These are phyloP conservation scores for Coemansia sp. DNA, from an alignment of 192 early-diverging fungal species.

Conservation along the genomic window DNA sequence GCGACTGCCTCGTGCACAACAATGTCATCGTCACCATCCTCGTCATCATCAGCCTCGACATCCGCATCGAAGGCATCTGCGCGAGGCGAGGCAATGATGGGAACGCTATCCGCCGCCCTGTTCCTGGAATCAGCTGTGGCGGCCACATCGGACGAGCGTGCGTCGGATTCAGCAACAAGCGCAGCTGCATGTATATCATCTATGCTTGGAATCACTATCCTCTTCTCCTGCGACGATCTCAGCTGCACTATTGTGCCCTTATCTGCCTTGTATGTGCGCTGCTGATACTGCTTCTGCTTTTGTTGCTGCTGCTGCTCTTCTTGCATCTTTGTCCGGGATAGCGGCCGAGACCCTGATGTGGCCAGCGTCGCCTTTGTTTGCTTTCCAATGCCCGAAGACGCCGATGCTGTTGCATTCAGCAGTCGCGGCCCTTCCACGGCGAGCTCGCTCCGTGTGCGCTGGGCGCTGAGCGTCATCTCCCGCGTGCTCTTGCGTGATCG, in stretches of 20 bases:
- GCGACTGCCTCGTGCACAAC: conserved; percentile 1
- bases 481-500: conserved; percentile 43
- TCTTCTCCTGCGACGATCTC: conserved; percentile 44
- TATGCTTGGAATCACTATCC: conserved; percentile 37
- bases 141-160: not conserved
- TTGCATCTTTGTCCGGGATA: not conserved
- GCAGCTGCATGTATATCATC: conserved; percentile 41
- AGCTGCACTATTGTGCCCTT: conserved; percentile 56
- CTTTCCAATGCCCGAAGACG: not conserved
- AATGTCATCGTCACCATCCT: conserved; percentile 8
- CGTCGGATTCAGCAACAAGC: conserved; percentile 7
- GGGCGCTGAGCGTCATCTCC: conserved; percentile 45
- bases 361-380: conserved; percentile 7
- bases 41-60: conserved; percentile 8
- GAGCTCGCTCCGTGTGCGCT: conserved; percentile 50
- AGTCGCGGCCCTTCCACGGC: conserved; percentile 43
- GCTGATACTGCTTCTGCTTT: conserved; percentile 17
- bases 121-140: not conserved
- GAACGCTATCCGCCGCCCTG: conserved; percentile 1
- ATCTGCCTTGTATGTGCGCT: conserved; percentile 47
- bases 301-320: conserved; percentile 1
- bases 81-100: not conserved
- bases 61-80: not conserved
- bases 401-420: conserved; percentile 5
- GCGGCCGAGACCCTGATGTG: conserved; percentile 9